phyloP scores from a whole-genome alignment of 148 eudicot species.

The Pharnaceum exiguum region DNA sequence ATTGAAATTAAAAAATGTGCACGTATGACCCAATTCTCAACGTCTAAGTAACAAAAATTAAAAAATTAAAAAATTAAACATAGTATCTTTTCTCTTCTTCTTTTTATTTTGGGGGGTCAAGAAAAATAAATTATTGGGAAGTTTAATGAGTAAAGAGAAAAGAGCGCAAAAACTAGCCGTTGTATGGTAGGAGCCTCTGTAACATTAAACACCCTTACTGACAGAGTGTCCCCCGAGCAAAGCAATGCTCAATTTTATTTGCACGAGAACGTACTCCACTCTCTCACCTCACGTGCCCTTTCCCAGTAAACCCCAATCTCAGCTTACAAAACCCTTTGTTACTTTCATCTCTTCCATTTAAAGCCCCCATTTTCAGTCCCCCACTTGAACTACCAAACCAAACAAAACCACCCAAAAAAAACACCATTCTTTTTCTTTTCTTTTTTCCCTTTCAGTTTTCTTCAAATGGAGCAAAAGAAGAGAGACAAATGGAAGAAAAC shows the following conservation, averaged over 20 bases:
- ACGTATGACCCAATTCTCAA: conserved; percentile 7
- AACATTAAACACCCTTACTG: conserved; percentile 9
- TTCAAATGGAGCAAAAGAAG: conserved; percentile 8
- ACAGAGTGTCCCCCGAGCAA: too few relatives aligned
- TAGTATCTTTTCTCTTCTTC: too few relatives aligned
- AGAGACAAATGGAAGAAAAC: conserved; percentile 31
- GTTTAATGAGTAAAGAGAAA: not conserved
- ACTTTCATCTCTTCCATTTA: conserved; percentile 10
- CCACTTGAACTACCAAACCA: not conserved
- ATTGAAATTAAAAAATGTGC: not conserved
- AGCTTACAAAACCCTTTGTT: conserved; percentile 17
- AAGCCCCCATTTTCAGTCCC: not conserved
- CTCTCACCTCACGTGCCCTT: conserved; percentile 16
- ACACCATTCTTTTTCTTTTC: not conserved
- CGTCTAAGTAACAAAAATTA: not conserved
- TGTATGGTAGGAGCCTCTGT: conserved; percentile 18
- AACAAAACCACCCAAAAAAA: not conserved
- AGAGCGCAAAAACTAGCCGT: conserved; percentile 17
- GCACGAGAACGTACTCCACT: conserved; percentile 1
- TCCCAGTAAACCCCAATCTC: not conserved
- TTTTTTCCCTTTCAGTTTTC: not conserved
- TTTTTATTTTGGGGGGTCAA: too few relatives aligned
- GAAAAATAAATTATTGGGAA: not conserved
- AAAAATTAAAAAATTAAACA: not conserved
- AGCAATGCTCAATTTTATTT: too few relatives aligned